Evolutionary conservation across 2,329 filamentous ascomycete species (phyloP), one percentile per base, ranked within the genome.

Genomic region (Ceratocystiopsis sp.): DNA sequence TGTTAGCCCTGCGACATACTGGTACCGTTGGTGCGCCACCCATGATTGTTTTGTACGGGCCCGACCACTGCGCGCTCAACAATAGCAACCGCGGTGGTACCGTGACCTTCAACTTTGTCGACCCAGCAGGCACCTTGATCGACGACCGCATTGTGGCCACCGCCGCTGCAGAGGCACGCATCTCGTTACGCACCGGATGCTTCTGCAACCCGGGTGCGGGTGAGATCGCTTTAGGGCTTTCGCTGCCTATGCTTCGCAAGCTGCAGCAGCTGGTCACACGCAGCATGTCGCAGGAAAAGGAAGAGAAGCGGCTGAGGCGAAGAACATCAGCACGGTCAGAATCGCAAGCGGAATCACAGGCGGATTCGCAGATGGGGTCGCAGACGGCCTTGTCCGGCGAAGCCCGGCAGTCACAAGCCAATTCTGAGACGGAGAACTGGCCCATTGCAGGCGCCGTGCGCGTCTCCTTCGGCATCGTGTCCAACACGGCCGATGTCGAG

Each of bases 201-300:
- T 64, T 64, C 48, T 64, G 62, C 46, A 64, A 65, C 35, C 62
- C 62, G 0, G 61, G 62, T 3, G 61, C 54, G 0, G 58, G 57
- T 15, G 61, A 63, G 50, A 49, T 50, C 1, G 59, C 59, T 0
- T 52, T 63, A 15, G 54, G 51, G 3, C 40, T 62, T n/a, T 45
- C 51, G 15, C 43, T 42, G 2, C 40, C 45, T 16, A 41, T 45
- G 12, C 35, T 54, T 17, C 17, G 33, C 4, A 29, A 41, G 0
- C 38, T 57, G 17, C 49, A 45, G 37, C 47, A 36, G 14, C 32
- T 51, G 41, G 34, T 46, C 5, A 37, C 37, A 1, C 25, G 34
- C 35, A 47, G 43, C 21, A 41, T 29, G 39, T 21, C 19, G 6
- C 16, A n/a, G 16, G 17, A 40, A 15, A 15, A 33, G 3, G 34